Percentiles rank a stretch among this genome's conserved stretches.
These are phyloP conservation scores for Polyporus tsugae DNA, from an alignment of 1,284 basidiomycete species.

Conservation along the genomic window DNA sequence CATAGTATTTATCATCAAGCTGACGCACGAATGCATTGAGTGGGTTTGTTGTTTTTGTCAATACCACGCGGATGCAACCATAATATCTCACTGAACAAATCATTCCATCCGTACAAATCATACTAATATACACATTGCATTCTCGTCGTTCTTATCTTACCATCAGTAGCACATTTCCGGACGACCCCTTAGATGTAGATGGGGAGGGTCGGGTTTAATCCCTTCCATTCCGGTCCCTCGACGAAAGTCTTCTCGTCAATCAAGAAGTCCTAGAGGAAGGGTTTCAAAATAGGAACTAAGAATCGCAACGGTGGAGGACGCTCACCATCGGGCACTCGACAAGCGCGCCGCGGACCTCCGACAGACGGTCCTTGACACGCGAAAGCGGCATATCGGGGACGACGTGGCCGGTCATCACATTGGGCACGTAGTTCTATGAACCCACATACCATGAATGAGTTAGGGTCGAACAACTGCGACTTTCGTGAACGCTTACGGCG, in stretches of 20 bases:
- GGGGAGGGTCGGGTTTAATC: constrained; percentile 77
- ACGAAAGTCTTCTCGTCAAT: constrained; percentile 80
- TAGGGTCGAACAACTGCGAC: constrained; percentile 13
- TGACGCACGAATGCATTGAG: not conserved
- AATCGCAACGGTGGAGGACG: not conserved
- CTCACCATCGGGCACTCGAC: constrained; percentile 80
- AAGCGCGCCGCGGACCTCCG: constrained; percentile 74
- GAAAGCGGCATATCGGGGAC: constrained; percentile 68
- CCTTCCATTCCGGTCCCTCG: constrained; percentile 76
- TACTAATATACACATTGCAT: not conserved
- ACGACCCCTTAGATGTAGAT: constrained; percentile 65
- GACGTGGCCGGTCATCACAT: constrained; percentile 86
- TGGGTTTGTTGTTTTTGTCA: no score
- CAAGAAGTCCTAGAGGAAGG: constrained; percentile 74
- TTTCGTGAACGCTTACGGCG: constrained; percentile 56
- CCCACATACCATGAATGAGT: constrained; percentile 15
- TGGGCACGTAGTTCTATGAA: constrained; percentile 70
- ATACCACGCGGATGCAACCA: no score
- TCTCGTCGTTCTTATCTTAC: not conserved
- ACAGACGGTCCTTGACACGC: constrained; percentile 78
- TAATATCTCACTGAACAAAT: not conserved
- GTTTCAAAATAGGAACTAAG: not conserved
- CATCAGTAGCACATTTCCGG: not conserved
- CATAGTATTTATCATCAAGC: not conserved
- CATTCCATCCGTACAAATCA: not conserved